Conservation (phyloP, 805 yeast genomes). For the Ogataea methylovora region DNA sequence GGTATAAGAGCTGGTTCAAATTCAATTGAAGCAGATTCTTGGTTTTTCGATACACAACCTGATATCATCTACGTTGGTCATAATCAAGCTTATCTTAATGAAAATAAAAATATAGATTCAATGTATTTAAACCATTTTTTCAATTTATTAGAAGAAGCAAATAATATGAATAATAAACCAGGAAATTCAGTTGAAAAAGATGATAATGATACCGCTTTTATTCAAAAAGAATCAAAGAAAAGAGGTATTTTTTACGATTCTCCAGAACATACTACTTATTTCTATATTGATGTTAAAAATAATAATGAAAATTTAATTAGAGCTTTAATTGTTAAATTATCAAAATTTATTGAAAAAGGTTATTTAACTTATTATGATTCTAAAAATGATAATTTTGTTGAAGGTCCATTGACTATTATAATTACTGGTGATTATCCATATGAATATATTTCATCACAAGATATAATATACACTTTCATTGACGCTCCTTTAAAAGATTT, state of each 20-base stretch:
- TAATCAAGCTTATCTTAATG: constrained; percentile 35
- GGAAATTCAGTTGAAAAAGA: background rate
- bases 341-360: constrained; percentile 37
- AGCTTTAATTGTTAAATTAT: constrained; percentile 35
- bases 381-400: constrained; percentile 22
- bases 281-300: constrained; percentile 59
- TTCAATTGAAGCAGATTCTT: constrained; percentile 63
- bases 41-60: constrained; percentile 31
- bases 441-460: constrained; percentile 22
- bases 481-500: constrained; percentile 42
- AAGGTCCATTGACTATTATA: constrained; percentile 54
- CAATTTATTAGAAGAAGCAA: constrained; percentile 39
- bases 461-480: constrained; percentile 32
- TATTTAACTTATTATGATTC: constrained; percentile 44
- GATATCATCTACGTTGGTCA: constrained; percentile 55
- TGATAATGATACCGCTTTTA: background rate
- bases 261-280: constrained; percentile 40
- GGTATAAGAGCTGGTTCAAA: constrained; percentile 45
- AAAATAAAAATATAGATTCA: constrained; percentile 35
- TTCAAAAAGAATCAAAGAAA: constrained; percentile 1
- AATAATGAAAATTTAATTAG: constrained; percentile 32
- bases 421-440: constrained; percentile 60
- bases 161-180: constrained; percentile 11
- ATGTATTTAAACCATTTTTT: constrained; percentile 49
- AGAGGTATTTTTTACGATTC: constrained; percentile 37